phyloP scores from a whole-genome alignment of 1,284 basidiomycete species.

The Athelia sp. region DNA sequence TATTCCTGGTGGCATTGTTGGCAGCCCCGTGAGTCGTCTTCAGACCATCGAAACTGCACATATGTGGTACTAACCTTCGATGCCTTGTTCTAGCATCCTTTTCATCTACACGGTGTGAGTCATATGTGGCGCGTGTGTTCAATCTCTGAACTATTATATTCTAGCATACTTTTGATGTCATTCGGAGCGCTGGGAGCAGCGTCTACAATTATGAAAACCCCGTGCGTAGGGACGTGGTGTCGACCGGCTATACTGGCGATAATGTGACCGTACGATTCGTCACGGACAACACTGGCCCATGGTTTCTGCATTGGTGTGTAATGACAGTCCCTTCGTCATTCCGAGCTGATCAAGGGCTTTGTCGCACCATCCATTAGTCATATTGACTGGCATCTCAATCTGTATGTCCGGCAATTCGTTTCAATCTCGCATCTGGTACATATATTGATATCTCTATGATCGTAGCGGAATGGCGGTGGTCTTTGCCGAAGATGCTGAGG shows the following conservation, averaged over 20 bases:
- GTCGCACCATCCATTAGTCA: conserved; percentile 24
- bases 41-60: conserved; percentile 6
- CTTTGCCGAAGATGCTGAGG: conserved; percentile 30
- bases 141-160: neutral
- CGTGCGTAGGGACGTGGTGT: conserved; percentile 21
- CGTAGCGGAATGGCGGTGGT: conserved; percentile 31
- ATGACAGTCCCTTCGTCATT: conserved; percentile 3
- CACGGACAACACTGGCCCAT: conserved; percentile 43
- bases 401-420: conserved; percentile 15
- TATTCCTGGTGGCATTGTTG: conserved; percentile 8
- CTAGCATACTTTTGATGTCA: conserved; percentile 23
- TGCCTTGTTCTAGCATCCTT: conserved; percentile 24
- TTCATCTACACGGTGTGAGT: conserved; percentile 22
- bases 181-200: conserved; percentile 19
- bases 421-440: neutral
- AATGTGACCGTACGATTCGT: conserved; percentile 40
- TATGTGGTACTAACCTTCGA: no score
- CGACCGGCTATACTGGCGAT: conserved; percentile 16
- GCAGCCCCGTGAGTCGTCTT: conserved; percentile 15
- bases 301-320: conserved; percentile 41
- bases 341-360: neutral
- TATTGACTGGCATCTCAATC: conserved; percentile 33
- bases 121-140: no score
- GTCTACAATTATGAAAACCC: conserved; percentile 21
- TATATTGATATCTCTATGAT: neutral